These are phyloP conservation scores for Rasamsonia emersonii DNA, from an alignment of 2,329 filamentous ascomycete genomes.

Conservation along the genomic window DNA sequence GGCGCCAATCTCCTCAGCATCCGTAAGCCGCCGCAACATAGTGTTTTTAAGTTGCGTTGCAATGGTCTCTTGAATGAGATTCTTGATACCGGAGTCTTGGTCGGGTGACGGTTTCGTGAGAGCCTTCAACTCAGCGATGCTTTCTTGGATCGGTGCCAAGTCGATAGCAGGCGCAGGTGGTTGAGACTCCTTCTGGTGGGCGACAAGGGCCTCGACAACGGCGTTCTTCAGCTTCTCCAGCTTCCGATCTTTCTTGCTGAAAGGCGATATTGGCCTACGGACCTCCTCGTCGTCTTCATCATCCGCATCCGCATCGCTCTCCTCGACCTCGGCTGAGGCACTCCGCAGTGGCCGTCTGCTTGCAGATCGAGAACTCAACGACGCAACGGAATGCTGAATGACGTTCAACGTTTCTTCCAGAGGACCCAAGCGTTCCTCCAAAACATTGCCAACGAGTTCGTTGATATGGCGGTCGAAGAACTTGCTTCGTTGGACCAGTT, in stretches of 20 bases:
- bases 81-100: constrained; percentile 47
- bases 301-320: constrained; percentile 92
- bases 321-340: constrained; percentile 57
- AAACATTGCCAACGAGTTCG: constrained; percentile 66
- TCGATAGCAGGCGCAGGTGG: constrained; percentile 20
- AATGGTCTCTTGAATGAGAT: constrained; percentile 56
- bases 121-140: constrained; percentile 25
- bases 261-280: constrained; percentile 66
- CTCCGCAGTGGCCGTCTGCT: constrained; percentile 55
- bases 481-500: constrained; percentile 67
- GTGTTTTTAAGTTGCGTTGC: constrained; percentile 46
- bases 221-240: constrained; percentile 69
- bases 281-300: constrained; percentile 57
- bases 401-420: constrained; percentile 68
- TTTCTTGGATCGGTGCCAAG: constrained; percentile 30
- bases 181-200: constrained; percentile 29
- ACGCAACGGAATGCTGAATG: constrained; percentile 62
- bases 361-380: constrained; percentile 49
- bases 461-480: constrained; percentile 93
- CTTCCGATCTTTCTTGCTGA: constrained; percentile 57
- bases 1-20: constrained; percentile 44
- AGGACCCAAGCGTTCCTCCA: constrained; percentile 69
- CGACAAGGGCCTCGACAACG: constrained; percentile 57
- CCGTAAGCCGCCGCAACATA: constrained; percentile 18
- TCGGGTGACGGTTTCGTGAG: constrained; percentile 19